These are phyloP conservation scores for Fusarium palustre DNA, from an alignment of 2,329 filamentous ascomycete species.

Conservation along the genomic window DNA sequence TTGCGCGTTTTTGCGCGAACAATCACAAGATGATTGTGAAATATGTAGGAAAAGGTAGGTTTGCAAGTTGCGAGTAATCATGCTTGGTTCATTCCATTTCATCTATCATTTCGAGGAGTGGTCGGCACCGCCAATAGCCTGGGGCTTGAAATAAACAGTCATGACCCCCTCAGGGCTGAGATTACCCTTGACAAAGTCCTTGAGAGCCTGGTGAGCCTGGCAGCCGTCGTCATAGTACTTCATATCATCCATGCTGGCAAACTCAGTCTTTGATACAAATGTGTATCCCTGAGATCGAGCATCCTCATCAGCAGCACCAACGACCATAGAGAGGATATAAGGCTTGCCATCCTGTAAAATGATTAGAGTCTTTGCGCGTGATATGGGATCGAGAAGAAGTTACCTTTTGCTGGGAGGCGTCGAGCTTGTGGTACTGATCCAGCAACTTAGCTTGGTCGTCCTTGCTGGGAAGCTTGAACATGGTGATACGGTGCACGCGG, in stretches of 20 bases:
- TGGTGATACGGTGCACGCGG: constrained; percentile 62
- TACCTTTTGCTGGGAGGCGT: constrained; percentile 58
- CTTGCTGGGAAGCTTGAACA: constrained; percentile 64
- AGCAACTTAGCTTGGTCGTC: constrained; percentile 59
- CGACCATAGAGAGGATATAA: constrained; percentile 72
- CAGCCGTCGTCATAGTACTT: constrained; percentile 73
- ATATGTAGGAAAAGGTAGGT: background rate
- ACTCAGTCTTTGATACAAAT: constrained; percentile 71
- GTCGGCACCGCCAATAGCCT: constrained; percentile 45
- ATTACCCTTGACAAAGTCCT: constrained; percentile 49
- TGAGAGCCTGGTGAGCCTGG: constrained; percentile 57
- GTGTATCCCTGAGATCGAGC: constrained; percentile 74
- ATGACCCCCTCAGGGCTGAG: constrained; percentile 53
- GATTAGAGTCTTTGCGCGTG: background rate
- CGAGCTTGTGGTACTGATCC: constrained; percentile 58
- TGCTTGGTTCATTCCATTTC: background rate
- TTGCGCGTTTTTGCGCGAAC: background rate
- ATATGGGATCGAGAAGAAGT: background rate
- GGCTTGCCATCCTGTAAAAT: constrained; percentile 73
- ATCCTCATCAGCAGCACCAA: constrained; percentile 66
- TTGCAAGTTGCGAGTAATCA: background rate
- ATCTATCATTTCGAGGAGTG: constrained; percentile 6
- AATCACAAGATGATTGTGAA: background rate
- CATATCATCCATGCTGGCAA: constrained; percentile 74
- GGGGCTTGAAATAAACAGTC: constrained; percentile 57